Percentiles rank a stretch among this genome's conserved stretches.
These are phyloP conservation scores for Fusarium paranaense DNA, from an alignment of 2,329 filamentous ascomycete genomes.

Conservation along the genomic window DNA sequence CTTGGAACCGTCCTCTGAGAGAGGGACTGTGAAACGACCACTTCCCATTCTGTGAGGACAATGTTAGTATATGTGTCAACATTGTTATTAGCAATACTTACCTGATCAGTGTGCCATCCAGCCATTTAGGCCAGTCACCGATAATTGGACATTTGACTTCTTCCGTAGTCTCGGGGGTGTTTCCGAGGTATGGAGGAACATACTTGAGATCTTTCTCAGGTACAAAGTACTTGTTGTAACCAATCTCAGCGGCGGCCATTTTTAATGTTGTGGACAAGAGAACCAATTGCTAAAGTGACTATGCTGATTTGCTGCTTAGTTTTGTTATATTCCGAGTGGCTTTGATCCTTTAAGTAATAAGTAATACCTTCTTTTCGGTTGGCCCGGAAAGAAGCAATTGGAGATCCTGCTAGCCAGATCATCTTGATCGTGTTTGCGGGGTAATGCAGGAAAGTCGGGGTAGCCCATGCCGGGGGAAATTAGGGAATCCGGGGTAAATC, in stretches of 20 bases:
- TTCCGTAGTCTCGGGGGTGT: background rate
- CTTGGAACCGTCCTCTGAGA: background rate
- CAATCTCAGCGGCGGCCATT: background rate
- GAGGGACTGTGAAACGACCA: background rate
- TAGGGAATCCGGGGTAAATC: background rate
- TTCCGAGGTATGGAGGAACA: background rate
- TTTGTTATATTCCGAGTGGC: background rate
- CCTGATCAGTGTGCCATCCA: background rate
- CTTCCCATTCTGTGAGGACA: background rate
- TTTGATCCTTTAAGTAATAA: background rate
- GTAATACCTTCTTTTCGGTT: background rate
- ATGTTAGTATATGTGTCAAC: background rate
- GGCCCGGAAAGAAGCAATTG: background rate
- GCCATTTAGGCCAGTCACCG: background rate
- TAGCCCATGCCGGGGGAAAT: background rate
- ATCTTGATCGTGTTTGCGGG: background rate
- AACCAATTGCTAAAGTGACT: background rate
- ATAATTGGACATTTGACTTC: background rate
- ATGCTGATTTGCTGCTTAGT: background rate
- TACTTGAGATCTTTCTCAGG: background rate
- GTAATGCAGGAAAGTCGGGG: background rate
- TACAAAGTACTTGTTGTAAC: background rate
- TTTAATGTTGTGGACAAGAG: background rate
- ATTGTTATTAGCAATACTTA: accelerated
- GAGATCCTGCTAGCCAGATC: background rate